Conservation (phyloP, 2,329 filamentous ascomycete species). For the Neopestalotiopsis sp. region DNA sequence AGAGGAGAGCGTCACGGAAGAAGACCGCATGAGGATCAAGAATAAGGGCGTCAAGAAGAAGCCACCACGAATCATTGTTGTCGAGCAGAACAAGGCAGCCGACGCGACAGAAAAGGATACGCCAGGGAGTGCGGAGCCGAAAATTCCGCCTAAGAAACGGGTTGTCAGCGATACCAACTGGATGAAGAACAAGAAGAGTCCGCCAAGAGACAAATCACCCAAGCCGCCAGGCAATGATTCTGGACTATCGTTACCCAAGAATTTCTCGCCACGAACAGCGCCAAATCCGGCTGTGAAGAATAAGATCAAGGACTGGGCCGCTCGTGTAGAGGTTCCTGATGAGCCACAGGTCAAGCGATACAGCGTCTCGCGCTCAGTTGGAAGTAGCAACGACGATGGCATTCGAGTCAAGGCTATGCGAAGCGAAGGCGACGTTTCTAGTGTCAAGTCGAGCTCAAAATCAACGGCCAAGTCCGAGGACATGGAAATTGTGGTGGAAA, state of each 20-base stretch:
- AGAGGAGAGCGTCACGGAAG: constrained; percentile 65
- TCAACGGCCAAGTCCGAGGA: constrained; percentile 29
- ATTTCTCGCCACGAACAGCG: constrained; percentile 60
- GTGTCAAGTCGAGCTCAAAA: constrained; percentile 22
- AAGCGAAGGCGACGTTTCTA: constrained; percentile 21
- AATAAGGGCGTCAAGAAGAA: constrained; percentile 51
- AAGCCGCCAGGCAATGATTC: constrained; percentile 39
- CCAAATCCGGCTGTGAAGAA: constrained; percentile 61
- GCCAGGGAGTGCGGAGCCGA: constrained; percentile 46
- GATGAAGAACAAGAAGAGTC: constrained; percentile 65
- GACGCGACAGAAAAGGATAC: constrained; percentile 39
- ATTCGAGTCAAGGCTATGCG: constrained; percentile 45
- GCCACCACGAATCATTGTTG: constrained; percentile 36
- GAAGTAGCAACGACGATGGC: constrained; percentile 43
- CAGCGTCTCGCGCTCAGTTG: constrained; percentile 43
- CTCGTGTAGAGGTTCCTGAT: constrained; percentile 57
- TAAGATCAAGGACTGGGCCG: constrained; percentile 69
- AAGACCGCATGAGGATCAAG: constrained; percentile 64
- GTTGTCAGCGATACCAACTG: constrained; percentile 95
- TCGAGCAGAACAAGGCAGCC: constrained; percentile 35
- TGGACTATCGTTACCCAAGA: constrained; percentile 58
- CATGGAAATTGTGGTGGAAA: constrained; percentile 27
- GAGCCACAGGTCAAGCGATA: constrained; percentile 42
- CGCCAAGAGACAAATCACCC: constrained; percentile 48
- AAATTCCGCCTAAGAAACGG: constrained; percentile 81